These are phyloP conservation scores for barrel medic (Medicago truncatula) DNA, from an alignment of 306 rosid genomes.

Conservation along the genomic window DNA sequence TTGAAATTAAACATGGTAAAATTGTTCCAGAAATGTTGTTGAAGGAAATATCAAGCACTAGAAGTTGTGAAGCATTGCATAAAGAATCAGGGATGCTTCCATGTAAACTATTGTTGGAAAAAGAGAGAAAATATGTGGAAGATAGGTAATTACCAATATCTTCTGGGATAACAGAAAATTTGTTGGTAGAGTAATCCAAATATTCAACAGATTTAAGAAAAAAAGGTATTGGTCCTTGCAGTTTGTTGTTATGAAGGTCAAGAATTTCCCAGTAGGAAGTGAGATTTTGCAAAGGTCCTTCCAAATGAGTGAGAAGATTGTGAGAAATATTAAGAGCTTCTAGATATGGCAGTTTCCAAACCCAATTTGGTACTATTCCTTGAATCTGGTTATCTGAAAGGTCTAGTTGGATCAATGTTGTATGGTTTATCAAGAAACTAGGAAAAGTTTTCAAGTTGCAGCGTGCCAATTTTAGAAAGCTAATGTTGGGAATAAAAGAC, in stretches of 20 bases:
- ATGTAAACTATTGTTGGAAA: slow-evolving; percentile 36
- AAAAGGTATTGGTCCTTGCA: not conserved
- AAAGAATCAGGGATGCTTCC: slow-evolving; percentile 43
- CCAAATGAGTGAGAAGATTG: too few relatives aligned
- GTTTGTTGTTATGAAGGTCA: not conserved
- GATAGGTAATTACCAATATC: slow-evolving; percentile 15
- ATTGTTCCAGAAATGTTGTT: slow-evolving; percentile 18
- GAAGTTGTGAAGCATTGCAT: slow-evolving; percentile 31
- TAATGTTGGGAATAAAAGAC: not conserved
- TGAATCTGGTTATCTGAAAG: slow-evolving; percentile 50
- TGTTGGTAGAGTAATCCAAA: not conserved
- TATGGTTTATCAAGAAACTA: slow-evolving; percentile 41
- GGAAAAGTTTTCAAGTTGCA: slow-evolving; percentile 47
- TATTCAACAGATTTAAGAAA: not conserved
- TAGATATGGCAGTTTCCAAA: too few relatives aligned
- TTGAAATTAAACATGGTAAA: not conserved
- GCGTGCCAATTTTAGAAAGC: slow-evolving; percentile 38
- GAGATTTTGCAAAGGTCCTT: too few relatives aligned
- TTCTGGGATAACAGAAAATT: not conserved
- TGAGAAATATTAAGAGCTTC: too few relatives aligned
- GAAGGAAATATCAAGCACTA: slow-evolving; percentile 45
- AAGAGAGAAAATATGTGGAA: not conserved
- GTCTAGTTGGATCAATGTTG: not conserved
- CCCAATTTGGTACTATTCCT: slow-evolving; percentile 17
- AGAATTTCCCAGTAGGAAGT: not conserved